Evolutionary conservation across 495 filamentous ascomycete species (phyloP).

Genomic region (Pyronema domesticum): DNA sequence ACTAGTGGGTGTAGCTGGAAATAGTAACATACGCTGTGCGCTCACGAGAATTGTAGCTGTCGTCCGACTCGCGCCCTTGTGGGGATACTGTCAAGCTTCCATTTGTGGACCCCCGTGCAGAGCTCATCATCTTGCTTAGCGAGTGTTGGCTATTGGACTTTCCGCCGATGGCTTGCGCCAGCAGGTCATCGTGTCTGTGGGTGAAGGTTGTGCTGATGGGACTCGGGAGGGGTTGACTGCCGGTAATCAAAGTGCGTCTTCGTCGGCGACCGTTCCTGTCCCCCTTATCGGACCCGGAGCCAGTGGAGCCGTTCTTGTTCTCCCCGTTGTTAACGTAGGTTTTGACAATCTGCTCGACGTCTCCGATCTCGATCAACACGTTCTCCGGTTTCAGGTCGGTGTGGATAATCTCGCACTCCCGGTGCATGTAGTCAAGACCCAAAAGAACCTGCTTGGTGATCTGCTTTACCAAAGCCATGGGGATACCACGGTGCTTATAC

Average conservation of each 20-base stretch:
- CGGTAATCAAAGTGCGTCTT: constrained; percentile 85
- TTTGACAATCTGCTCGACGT: constrained; percentile 92
- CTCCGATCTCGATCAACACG: constrained; percentile 95
- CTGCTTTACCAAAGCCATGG: constrained; percentile 89
- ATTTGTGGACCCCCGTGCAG: constrained; percentile 11
- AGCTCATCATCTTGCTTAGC: constrained; percentile 53
- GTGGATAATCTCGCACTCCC: constrained; percentile 97
- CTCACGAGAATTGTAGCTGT: constrained; percentile 67
- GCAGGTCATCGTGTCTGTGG: constrained; percentile 30
- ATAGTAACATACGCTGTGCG: constrained; percentile 65
- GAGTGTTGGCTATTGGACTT: constrained; percentile 53
- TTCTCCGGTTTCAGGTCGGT: constrained; percentile 97
- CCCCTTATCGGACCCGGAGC: constrained; percentile 42
- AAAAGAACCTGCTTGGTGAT: constrained; percentile 96
- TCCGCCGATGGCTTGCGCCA: constrained; percentile 28
- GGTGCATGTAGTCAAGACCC: constrained; percentile 86
- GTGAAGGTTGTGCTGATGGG: constrained; percentile 84
- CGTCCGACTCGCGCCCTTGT: constrained; percentile 34
- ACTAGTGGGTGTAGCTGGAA: too few species aligned
- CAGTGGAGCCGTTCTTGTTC: constrained; percentile 29
- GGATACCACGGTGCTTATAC: constrained; percentile 95
- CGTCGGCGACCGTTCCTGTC: constrained; percentile 77
- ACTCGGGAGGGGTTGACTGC: constrained; percentile 89
- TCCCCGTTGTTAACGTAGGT: constrained; percentile 76
- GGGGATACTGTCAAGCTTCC: constrained; percentile 19